A percentile compares a stretch with the other conserved stretches of the same genome.
phyloP scores from a whole-genome alignment of 139 green algal genomes.

The Chlorella vulgaris region DNA sequence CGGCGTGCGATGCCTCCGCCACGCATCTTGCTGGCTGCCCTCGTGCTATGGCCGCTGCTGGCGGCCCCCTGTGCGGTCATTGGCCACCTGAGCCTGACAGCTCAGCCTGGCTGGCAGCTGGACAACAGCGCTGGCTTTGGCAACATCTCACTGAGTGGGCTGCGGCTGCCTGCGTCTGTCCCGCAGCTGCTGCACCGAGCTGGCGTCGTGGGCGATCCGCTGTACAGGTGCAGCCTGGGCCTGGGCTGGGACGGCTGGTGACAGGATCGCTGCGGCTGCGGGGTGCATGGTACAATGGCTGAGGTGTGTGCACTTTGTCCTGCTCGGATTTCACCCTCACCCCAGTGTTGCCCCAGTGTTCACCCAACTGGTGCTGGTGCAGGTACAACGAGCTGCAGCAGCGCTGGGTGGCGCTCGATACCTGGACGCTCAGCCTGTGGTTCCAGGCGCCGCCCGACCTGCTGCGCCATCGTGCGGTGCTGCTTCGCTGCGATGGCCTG shows the following conservation, averaged over 20 bases:
- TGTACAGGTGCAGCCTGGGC: slow-evolving; percentile 5
- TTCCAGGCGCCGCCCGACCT: slow-evolving; percentile 39
- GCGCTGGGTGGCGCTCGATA: slow-evolving; percentile 62
- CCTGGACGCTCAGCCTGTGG: slow-evolving; percentile 55
- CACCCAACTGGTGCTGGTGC: not conserved
- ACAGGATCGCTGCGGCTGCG: not conserved
- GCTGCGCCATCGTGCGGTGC: slow-evolving; percentile 6
- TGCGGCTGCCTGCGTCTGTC: not conserved
- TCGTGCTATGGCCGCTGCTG: too few species aligned
- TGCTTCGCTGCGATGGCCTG: slow-evolving; percentile 15
- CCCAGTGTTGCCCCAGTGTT: not conserved
- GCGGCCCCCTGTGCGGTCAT: too few species aligned
- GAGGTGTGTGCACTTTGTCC: too few species aligned
- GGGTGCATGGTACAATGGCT: too few species aligned
- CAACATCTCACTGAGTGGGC: slow-evolving; percentile 22
- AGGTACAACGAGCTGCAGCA: slow-evolving; percentile 66
- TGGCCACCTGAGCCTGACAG: too few species aligned
- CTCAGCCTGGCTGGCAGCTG: slow-evolving; percentile 3
- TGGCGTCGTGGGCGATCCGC: slow-evolving; percentile 12
- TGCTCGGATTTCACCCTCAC: not conserved
- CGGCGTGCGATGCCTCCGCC: too few species aligned
- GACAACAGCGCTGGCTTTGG: slow-evolving; percentile 22
- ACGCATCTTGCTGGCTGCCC: not conserved
- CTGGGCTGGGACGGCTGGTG: not conserved
- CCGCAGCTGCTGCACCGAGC: not conserved